A percentile compares a stretch with the other conserved stretches of the same genome.
Conservation (phyloP, 176 grass and related monocot genomes). For the Phyllostachys edulis region DNA sequence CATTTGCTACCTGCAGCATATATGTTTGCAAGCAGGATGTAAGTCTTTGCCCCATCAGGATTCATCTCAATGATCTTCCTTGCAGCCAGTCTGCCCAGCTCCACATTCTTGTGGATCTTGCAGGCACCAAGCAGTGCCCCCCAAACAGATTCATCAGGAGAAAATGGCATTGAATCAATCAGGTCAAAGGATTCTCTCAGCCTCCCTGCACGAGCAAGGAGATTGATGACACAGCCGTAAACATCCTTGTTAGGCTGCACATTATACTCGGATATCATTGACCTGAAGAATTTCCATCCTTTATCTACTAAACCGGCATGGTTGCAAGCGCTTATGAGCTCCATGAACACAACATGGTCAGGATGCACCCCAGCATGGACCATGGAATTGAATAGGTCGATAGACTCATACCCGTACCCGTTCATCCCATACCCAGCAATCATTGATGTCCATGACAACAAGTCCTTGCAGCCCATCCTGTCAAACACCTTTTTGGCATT, state of each 20-base stretch:
- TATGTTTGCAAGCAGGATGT: constrained; percentile 58
- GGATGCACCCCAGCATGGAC: constrained; percentile 27
- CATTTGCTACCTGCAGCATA: constrained; percentile 62
- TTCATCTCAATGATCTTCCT: constrained; percentile 57
- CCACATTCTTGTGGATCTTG: constrained; percentile 59
- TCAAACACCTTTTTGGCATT: constrained; percentile 48
- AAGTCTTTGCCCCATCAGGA: constrained; percentile 39
- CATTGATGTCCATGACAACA: constrained; percentile 63
- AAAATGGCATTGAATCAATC: constrained; percentile 48
- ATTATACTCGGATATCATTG: constrained; percentile 48
- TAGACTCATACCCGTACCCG: constrained; percentile 32
- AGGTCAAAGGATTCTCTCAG: constrained; percentile 44
- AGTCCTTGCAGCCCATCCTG: constrained; percentile 41
- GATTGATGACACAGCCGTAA: constrained; percentile 52
- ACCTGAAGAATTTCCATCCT: constrained; percentile 55
- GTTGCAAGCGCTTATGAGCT: constrained; percentile 57
- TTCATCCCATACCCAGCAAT: constrained; percentile 58
- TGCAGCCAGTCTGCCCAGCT: constrained; percentile 44
- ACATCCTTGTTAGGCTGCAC: constrained; percentile 52
- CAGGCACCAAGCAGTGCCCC: constrained; percentile 57
- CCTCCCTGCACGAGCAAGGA: constrained; percentile 49
- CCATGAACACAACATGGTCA: constrained; percentile 51
- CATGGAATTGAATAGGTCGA: constrained; percentile 56
- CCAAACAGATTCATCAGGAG: constrained; percentile 59
- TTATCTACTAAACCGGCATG: constrained; percentile 60